Evolutionary conservation across 192 early-diverging fungal genomes (phyloP), one percentile per base, ranked within the genome.

Genomic region (Gaertneriomyces sp.): DNA sequence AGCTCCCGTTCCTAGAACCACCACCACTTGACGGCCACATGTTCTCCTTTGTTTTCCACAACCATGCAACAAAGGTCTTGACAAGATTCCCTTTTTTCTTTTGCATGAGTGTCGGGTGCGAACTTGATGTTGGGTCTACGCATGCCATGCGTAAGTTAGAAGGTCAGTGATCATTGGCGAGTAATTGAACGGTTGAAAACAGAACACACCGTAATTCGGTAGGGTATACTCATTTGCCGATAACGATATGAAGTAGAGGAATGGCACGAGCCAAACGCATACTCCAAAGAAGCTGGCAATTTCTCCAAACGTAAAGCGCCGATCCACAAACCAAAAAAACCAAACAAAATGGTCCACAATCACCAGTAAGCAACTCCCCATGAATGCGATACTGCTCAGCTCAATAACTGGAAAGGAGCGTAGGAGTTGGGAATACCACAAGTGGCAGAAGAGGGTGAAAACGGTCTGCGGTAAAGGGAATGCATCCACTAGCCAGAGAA

Each of bases 191-290:
- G 16, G 11, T 9, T 17, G 2, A 7, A 42, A 68, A 25, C 42
- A 5, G 39, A 46, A 40, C 68, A 20, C 54, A 81, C 78, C 86
- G 58, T 81, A 88, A 57, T 79, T 74, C 6, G 92, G 92, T 33
- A 94, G 73, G 0, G 90, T 87, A 66, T 90, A 87, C 57, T 94
- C 92, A 63, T 91, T 91, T n/a, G 94, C 91, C 64, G 89, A 92
- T 53, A 95, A 79, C 43, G 91, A 93, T 66, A 98, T 89, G 66
- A 98, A 95, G 71, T 91, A 93, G 16, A 88, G 74, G 60, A 98
- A 90, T 4, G 96, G 96, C 7, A 98, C 81, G 53, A 96, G 66
- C 96, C 96, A 98, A 7, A 98, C 91, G 66, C 88, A 88, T 61
- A 97, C 82, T 16, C 91, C 92, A 79, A 98, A 97, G 79, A 96